Percentiles rank a stretch among this genome's conserved stretches.
These are phyloP conservation scores for Fusarium equiseti DNA, from an alignment of 2,329 filamentous ascomycete species.

Conservation along the genomic window DNA sequence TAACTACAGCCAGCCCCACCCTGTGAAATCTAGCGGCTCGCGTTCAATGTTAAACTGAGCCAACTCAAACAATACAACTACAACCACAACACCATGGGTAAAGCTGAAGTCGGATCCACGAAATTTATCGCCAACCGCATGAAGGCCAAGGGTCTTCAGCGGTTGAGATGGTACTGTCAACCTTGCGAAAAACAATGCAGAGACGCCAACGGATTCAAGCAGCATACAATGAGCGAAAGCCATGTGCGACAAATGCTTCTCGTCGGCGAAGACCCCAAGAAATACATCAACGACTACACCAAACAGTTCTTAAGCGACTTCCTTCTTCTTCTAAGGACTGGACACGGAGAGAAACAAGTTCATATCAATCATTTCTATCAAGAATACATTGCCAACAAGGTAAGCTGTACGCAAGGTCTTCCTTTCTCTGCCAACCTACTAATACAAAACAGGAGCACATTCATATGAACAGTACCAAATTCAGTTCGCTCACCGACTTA, in stretches of 20 bases:
- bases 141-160: conserved; percentile 82
- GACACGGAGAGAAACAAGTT: conserved; percentile 91
- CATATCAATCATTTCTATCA: conserved; percentile 96
- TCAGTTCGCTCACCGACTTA: conserved; percentile 78
- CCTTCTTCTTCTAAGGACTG: conserved; percentile 78
- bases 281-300: conserved; percentile 84
- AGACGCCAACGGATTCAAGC: conserved; percentile 93
- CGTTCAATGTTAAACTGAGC: background rate
- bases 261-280: conserved; percentile 88
- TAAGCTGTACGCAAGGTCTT: background rate
- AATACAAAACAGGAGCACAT: conserved; percentile 70
- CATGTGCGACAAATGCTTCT: conserved; percentile 91
- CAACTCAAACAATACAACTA: conserved; percentile 14
- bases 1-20: too few species aligned
- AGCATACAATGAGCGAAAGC: conserved; percentile 85
- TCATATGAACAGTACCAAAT: conserved; percentile 70
- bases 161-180: conserved; percentile 92
- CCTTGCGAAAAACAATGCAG: conserved; percentile 75
- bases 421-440: background rate
- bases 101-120: conserved; percentile 91
- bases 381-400: conserved; percentile 85
- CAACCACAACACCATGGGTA: conserved; percentile 74
- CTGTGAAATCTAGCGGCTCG: background rate
- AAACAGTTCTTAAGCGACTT: conserved; percentile 87
- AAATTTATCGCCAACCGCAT: conserved; percentile 92